Evolutionary conservation across 148 eudicot genomes (phyloP).

Genomic region (Fallopia convolvulus): DNA sequence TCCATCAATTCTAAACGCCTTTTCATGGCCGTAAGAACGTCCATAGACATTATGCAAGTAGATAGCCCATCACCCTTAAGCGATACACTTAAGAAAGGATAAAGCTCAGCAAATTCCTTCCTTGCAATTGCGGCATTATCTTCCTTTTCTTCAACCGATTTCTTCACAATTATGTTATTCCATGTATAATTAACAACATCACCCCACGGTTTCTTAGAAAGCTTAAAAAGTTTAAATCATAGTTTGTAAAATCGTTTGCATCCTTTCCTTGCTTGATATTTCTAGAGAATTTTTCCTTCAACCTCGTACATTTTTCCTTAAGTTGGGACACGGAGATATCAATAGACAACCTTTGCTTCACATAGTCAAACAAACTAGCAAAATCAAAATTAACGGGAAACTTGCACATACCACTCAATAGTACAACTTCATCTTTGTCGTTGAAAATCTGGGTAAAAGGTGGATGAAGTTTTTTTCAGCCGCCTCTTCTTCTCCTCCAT

Average conservation of each 20-base stretch:
- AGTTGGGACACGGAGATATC: slow-evolving; percentile 31
- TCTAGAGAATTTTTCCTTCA: slow-evolving; percentile 39
- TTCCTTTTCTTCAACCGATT: background rate
- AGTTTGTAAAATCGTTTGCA: slow-evolving; percentile 25
- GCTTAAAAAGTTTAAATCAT: slow-evolving; percentile 32
- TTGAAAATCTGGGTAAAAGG: slow-evolving; percentile 28
- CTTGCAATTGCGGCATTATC: background rate
- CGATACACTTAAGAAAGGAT: slow-evolving; percentile 12
- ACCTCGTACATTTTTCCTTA: slow-evolving; percentile 33
- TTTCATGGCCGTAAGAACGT: background rate
- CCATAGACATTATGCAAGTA: background rate
- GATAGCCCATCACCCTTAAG: background rate
- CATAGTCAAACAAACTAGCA: slow-evolving; percentile 23
- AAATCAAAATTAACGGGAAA: slow-evolving; percentile 16
- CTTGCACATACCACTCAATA: slow-evolving; percentile 36
- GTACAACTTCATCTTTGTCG: slow-evolving; percentile 37
- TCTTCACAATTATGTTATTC: background rate
- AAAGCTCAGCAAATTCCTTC: slow-evolving; percentile 6
- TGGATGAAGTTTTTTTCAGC: background rate
- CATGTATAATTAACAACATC: slow-evolving; percentile 11
- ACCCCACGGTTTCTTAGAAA: slow-evolving; percentile 55
- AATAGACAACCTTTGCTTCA: slow-evolving; percentile 23
- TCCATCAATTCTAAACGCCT: background rate
- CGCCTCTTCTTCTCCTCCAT: background rate
- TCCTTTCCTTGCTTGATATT: slow-evolving; percentile 18